Conservation (phyloP, 768 basidiomycete species). For the Tubosaeta sp. region DNA sequence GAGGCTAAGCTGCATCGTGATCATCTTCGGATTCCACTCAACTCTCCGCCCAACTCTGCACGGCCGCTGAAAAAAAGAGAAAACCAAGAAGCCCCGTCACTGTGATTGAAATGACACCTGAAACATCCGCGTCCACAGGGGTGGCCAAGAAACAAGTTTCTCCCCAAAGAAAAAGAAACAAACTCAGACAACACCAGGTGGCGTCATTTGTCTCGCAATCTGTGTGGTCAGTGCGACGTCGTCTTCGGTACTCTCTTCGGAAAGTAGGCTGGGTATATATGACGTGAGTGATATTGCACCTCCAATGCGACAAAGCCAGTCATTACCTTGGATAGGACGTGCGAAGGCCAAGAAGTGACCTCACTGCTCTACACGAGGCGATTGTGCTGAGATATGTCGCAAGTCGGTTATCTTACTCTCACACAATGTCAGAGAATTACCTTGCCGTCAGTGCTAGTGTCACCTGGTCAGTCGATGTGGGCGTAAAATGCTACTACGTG, state of each 20-base stretch:
- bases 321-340: neutral
- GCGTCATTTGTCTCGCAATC: neutral
- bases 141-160: no score
- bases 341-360: conserved; percentile 11
- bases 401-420: neutral
- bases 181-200: neutral
- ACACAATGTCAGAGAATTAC: conserved; percentile 1
- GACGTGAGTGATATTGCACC: neutral
- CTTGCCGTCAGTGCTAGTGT: conserved; percentile 13
- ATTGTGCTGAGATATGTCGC: conserved; percentile 6
- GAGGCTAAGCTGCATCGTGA: no score
- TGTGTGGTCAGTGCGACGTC: conserved; percentile 4
- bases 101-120: no score
- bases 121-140: no score
- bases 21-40: no score
- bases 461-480: neutral
- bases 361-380: conserved; percentile 15
- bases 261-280: neutral
- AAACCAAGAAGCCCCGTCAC: no score
- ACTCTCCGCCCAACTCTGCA: no score
- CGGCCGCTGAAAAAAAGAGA: no score
- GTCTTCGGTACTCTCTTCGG: neutral
- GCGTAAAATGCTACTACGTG: neutral
- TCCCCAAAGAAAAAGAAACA: neutral
- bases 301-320: no score